Conservation (phyloP, 257 asterid species). For the Forsythia suspensa region DNA sequence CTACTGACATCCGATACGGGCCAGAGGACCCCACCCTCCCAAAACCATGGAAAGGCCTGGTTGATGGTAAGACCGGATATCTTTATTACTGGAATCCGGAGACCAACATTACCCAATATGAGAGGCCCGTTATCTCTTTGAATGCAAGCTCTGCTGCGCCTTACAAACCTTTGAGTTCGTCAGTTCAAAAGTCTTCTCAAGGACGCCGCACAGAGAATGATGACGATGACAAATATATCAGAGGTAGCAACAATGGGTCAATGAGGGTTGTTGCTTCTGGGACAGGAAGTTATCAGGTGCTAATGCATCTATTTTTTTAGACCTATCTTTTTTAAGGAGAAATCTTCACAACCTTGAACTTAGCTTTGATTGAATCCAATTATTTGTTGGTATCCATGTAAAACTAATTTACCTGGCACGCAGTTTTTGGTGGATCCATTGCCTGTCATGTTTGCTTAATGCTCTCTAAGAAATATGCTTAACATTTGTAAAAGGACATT, state of each 20-base stretch:
- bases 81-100: conserved; percentile 97
- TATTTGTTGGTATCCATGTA: neutral
- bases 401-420: neutral
- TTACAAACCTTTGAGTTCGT: conserved; percentile 60
- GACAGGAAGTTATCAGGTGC: conserved; percentile 51
- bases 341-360: neutral
- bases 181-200: conserved; percentile 60
- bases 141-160: conserved; percentile 39
- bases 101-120: conserved; percentile 90
- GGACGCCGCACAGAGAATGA: conserved; percentile 33
- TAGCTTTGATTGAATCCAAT: neutral
- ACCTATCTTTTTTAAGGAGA: neutral
- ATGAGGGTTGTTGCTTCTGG: conserved; percentile 37
- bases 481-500: neutral
- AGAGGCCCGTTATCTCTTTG: conserved; percentile 60
- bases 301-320: neutral
- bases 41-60: conserved; percentile 92
- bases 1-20: conserved; percentile 72
- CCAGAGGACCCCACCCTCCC: conserved; percentile 98
- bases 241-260: conserved; percentile 51
- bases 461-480: neutral
- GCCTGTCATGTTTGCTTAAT: neutral
- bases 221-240: conserved; percentile 38
- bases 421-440: neutral
- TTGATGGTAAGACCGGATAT: conserved; percentile 85